Evolutionary conservation across 2,329 filamentous ascomycete species (phyloP), one percentile per base, ranked within the genome.

Genomic region (Phyllosticta citriasiana): DNA sequence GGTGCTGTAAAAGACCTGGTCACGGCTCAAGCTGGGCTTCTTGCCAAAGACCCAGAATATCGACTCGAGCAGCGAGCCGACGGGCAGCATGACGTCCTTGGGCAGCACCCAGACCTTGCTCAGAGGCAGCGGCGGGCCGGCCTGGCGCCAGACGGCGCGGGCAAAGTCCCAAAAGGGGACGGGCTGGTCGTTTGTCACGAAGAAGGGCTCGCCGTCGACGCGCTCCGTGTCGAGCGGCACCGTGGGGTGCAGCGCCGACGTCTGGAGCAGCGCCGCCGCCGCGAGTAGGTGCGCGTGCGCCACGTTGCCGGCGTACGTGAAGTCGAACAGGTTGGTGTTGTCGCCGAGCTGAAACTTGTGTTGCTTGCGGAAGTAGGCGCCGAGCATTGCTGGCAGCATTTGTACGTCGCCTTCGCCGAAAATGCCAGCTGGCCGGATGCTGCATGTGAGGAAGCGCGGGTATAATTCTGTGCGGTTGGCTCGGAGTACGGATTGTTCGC

Each of bases 1-100:
- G 71, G 82, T 86, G 69, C 84, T 84, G 72, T 87, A 89, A 66
- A 82, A 77, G 63, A 88, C 77, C 66, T 79, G 74, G 62, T 75
- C 73, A 62, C 74, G 66, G 10, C 76, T 78, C 66, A 80, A 60
- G 56, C 77, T 79, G 16, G 78, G 78, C 64, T 72, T 77, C 65
- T 70, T 71, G 7, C 77, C 77, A 33, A 77, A 55, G 8, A 74
- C 57, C 74, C 77, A 78, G 66, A 76, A 79, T 2, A 76, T 64
- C 69, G 71, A 76, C 63, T 79, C 78, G 60, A 80, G 69, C 4
- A 78, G 62, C 2, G 69, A 73, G 9, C 77, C 77, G 54, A 80
- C 68, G 33, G 71, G 67, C 65, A 76, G 67, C 10, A 74, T 76
- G 30, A 78, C 62, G 14, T 76, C 77, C 57, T 72, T 68, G 33